Percentiles rank a stretch among this genome's conserved stretches.
phyloP scores from a whole-genome alignment of 2,329 filamentous ascomycete species.

The Tolypocladium paradoxum region DNA sequence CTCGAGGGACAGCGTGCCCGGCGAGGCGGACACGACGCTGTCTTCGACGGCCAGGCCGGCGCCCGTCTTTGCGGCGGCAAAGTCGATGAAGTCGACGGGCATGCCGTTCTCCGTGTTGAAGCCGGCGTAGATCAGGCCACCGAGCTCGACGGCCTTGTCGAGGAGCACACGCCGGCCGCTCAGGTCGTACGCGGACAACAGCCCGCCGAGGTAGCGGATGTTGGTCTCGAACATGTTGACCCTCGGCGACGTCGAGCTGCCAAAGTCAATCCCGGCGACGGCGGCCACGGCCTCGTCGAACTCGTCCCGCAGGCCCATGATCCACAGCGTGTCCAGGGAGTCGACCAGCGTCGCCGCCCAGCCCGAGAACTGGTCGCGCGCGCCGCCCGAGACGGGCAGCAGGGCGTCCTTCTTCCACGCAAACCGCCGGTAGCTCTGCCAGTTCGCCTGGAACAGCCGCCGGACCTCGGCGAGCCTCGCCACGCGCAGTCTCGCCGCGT shows the following conservation, averaged over 20 bases:
- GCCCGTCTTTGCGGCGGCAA: slow-evolving; percentile 24
- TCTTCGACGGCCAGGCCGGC: slow-evolving; percentile 20
- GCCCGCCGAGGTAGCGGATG: slow-evolving; percentile 59
- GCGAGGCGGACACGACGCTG: slow-evolving; percentile 31
- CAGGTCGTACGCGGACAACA: slow-evolving; percentile 59
- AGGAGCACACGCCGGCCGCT: slow-evolving; percentile 46
- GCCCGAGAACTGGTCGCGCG: slow-evolving; percentile 49
- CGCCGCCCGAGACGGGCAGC: slow-evolving; percentile 40
- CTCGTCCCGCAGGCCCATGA: slow-evolving; percentile 55
- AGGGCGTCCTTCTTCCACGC: slow-evolving; percentile 58
- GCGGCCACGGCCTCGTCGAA: slow-evolving; percentile 53
- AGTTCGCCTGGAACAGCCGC: slow-evolving; percentile 21
- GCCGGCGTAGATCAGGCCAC: slow-evolving; percentile 51
- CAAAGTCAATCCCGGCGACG: slow-evolving; percentile 50
- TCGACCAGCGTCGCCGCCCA: slow-evolving; percentile 62
- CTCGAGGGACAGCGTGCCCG: slow-evolving; percentile 60
- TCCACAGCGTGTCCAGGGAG: slow-evolving; percentile 60
- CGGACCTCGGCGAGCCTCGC: slow-evolving; percentile 21
- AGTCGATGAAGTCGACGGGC: slow-evolving; percentile 42
- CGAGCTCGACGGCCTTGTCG: slow-evolving; percentile 51
- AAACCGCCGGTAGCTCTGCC: slow-evolving; percentile 45
- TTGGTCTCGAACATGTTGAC: slow-evolving; percentile 63
- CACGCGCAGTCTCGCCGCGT: slow-evolving; percentile 14
- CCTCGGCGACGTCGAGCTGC: slow-evolving; percentile 29
- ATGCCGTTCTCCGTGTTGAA: slow-evolving; percentile 61